phyloP scores from a whole-genome alignment of 805 yeast species.

The Ogataea pilisensis region DNA sequence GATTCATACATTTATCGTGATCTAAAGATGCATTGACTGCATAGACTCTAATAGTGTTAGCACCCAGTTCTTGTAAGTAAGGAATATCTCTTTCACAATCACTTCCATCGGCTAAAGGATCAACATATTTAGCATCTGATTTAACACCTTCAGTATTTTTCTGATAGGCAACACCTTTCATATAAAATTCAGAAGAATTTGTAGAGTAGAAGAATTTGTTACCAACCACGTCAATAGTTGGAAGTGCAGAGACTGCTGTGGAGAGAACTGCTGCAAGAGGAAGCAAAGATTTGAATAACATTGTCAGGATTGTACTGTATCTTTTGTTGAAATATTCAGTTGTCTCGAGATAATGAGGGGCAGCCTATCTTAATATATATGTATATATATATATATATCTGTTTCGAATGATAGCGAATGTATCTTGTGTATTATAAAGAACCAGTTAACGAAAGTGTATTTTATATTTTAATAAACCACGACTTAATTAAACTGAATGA shows the following conservation, averaged over 20 bases:
- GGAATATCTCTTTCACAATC: slow-evolving; percentile 82
- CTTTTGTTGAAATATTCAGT: too few relatives aligned
- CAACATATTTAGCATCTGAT: slow-evolving; percentile 40
- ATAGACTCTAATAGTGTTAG: slow-evolving; percentile 83
- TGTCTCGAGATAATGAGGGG: too few relatives aligned
- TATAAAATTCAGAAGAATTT: slow-evolving; percentile 78
- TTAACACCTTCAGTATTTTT: slow-evolving; percentile 49
- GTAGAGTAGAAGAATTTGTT: slow-evolving; percentile 71
- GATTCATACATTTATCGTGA: slow-evolving; percentile 76
- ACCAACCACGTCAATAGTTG: slow-evolving; percentile 60
- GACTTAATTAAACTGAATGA: too few relatives aligned
- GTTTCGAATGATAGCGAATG: too few relatives aligned
- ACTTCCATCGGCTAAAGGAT: slow-evolving; percentile 70
- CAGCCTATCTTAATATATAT: too few relatives aligned
- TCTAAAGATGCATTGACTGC: slow-evolving; percentile 68
- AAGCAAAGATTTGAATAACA: slow-evolving; percentile 12
- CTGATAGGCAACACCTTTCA: slow-evolving; percentile 88
- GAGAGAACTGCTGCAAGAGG: slow-evolving; percentile 15
- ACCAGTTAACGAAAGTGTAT: too few relatives aligned
- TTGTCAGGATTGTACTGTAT: neutral
- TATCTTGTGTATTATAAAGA: too few relatives aligned
- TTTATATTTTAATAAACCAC: too few relatives aligned
- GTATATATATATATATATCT: too few relatives aligned
- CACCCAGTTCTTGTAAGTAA: slow-evolving; percentile 59
- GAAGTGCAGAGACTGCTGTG: slow-evolving; percentile 27